Evolutionary conservation across 352 stramenopile species (phyloP).

Genomic region (Pythium brachiatum): DNA sequence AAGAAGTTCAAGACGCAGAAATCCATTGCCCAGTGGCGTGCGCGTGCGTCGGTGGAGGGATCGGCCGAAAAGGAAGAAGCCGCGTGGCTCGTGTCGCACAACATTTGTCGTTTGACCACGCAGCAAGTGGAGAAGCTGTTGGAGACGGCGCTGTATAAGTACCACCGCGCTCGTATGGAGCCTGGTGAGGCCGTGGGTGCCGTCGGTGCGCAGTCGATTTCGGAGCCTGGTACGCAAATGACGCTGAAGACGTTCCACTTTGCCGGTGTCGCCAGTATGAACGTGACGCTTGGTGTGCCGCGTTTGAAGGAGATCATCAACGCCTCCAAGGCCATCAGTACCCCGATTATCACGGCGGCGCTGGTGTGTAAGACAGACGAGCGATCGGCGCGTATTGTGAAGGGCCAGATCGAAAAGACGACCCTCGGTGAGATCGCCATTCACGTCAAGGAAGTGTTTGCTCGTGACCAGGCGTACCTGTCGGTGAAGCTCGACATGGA

Average conservation of each 20-base stretch:
- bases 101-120: conserved; percentile 89
- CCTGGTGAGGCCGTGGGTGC: conserved; percentile 97
- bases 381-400: conserved; percentile 96
- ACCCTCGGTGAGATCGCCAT: conserved; percentile 94
- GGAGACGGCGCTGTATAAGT: conserved; percentile 79
- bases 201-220: conserved; percentile 97
- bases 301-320: conserved; percentile 98
- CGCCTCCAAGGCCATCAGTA: conserved; percentile 97
- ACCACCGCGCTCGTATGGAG: conserved; percentile 88
- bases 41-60: conserved; percentile 46
- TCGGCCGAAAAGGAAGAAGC: conserved; percentile 68
- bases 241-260: conserved; percentile 99
- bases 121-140: conserved; percentile 78
- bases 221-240: conserved; percentile 95
- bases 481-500: conserved; percentile 97
- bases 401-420: conserved; percentile 99
- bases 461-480: conserved; percentile 92
- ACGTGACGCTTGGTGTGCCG: conserved; percentile 99
- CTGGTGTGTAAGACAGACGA: conserved; percentile 97
- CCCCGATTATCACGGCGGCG: conserved; percentile 98
- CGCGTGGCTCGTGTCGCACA: conserved; percentile 83
- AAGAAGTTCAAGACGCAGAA: conserved; percentile 57
- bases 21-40: conserved; percentile 49
- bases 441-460: conserved; percentile 99
- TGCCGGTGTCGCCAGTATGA: conserved; percentile 99